Base-by-base conservation (phyloP, 352 stramenopile genomes). In the Globisporangium iwayamae region DNA sequence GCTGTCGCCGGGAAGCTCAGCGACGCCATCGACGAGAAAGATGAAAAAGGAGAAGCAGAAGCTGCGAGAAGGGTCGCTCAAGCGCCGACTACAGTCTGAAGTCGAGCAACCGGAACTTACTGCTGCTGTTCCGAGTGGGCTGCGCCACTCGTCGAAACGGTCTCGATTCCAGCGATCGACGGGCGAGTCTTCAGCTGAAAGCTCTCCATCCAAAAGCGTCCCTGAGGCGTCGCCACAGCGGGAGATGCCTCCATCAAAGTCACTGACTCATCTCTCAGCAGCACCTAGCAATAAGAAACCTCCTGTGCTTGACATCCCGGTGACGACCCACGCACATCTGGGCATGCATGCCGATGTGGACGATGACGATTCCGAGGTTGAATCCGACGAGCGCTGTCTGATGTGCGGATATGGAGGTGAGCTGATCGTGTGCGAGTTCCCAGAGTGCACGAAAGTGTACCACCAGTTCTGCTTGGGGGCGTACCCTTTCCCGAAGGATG, bases 381-480 rank as follows among this genome's bases (percentile, higher is more conserved):
- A 74, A 34, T 93, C 85, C 0, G 87, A 96, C 66, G 87, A 96
- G 58, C 79, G 83, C 11, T 96, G 87, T 45, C 66, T 93, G 22
- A 65, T 96, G 16, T 96, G 87, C 61, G 78, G 81, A 6, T 91
- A 91, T 67, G 85, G 83, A 28, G 87, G 87, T 36, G 87, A 96
- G 48, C 57, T 96, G 4, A 83, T 94, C 25, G 78, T 96, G 13
- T 96, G 87, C 64, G 87, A 96, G 63, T 94, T 93, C 57, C 71
- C 70, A 43, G 76, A 69, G 0, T 96, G 87, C 60, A 87, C 83
- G 11, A 96, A 96, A 68, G 87, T 96, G 20, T 96, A 94, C 55
- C 87, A 96, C 60, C 85, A 93, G 65, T 92, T 93, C 68, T 96
- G 87, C 69, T 66, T 96, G 25, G 85, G 85, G 0, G 75, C 78